phyloP scores from a whole-genome alignment of 176 grass and related monocot species.

The Tillandsia leiboldiana region DNA sequence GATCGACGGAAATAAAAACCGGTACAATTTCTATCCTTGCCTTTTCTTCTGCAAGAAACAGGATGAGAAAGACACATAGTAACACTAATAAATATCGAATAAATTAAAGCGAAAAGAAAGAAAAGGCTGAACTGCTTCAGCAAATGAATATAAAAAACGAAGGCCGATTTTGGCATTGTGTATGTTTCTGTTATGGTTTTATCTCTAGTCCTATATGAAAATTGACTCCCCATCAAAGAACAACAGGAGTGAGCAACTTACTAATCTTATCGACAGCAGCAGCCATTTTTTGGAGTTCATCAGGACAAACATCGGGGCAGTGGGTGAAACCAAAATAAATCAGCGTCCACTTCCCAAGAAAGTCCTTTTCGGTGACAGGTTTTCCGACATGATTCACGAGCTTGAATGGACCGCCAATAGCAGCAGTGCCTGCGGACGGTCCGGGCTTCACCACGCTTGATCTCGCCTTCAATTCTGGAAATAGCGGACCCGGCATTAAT shows the following conservation, averaged over 20 bases:
- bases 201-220: no score
- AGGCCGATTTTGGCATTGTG: no score
- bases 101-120: not conserved
- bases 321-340: slow-evolving; percentile 75
- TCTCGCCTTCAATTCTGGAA: slow-evolving; percentile 46
- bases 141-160: no score
- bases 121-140: no score
- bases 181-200: no score
- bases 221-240: not conserved
- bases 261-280: slow-evolving; percentile 62
- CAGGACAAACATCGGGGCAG: slow-evolving; percentile 75
- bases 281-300: slow-evolving; percentile 70
- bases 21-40: slow-evolving; percentile 71
- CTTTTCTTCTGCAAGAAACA: slow-evolving; percentile 43
- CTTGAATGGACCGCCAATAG: slow-evolving; percentile 65
- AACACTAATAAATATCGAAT: not conserved
- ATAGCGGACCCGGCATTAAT: not conserved
- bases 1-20: slow-evolving; percentile 88
- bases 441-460: slow-evolving; percentile 41
- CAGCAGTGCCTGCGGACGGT: slow-evolving; percentile 34
- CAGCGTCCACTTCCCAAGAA: slow-evolving; percentile 71
- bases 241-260: slow-evolving; percentile 17
- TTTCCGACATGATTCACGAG: slow-evolving; percentile 51
- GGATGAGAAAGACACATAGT: not conserved
- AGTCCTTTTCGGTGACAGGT: slow-evolving; percentile 50